phyloP scores from a whole-genome alignment of 2,329 filamentous ascomycete genomes.

The Hymenoscyphus repandus region DNA sequence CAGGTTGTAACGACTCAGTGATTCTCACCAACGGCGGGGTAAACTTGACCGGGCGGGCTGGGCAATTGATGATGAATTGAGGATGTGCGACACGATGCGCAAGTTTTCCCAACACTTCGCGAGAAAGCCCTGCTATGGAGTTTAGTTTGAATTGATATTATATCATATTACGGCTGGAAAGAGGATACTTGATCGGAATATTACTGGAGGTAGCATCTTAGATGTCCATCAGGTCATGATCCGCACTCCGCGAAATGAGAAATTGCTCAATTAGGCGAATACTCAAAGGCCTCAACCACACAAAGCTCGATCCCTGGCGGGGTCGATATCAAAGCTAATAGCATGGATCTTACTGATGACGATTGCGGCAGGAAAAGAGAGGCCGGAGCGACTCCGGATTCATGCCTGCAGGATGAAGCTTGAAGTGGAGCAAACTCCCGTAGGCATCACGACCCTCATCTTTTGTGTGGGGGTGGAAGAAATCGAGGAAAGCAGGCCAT shows the following conservation, averaged over 20 bases:
- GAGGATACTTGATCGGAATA: neutral
- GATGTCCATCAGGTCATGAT: conserved; percentile 10
- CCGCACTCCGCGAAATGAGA: conserved; percentile 15
- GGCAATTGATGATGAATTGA: neutral
- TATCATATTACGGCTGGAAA: neutral
- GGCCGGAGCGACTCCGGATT: neutral
- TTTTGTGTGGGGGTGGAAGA: neutral
- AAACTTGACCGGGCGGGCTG: neutral
- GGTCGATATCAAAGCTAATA: conserved; percentile 6
- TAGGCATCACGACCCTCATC: no score
- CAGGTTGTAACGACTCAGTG: no score
- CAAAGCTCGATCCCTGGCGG: conserved; percentile 5
- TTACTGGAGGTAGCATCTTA: conserved; percentile 1
- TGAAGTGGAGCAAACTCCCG: no score
- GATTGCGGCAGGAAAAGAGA: neutral
- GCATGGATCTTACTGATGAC: conserved; percentile 4
- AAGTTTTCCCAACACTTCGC: neutral
- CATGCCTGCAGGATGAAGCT: conserved; percentile 1
- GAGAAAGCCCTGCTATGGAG: neutral
- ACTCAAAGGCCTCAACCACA: conserved; percentile 6
- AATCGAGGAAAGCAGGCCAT: neutral
- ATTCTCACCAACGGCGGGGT: neutral
- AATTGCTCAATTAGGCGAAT: conserved; percentile 12
- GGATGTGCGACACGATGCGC: neutral
- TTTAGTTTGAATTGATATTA: neutral